These are phyloP conservation scores for Podila clonocystis DNA, from an alignment of 192 early-diverging fungal species.

Conservation along the genomic window DNA sequence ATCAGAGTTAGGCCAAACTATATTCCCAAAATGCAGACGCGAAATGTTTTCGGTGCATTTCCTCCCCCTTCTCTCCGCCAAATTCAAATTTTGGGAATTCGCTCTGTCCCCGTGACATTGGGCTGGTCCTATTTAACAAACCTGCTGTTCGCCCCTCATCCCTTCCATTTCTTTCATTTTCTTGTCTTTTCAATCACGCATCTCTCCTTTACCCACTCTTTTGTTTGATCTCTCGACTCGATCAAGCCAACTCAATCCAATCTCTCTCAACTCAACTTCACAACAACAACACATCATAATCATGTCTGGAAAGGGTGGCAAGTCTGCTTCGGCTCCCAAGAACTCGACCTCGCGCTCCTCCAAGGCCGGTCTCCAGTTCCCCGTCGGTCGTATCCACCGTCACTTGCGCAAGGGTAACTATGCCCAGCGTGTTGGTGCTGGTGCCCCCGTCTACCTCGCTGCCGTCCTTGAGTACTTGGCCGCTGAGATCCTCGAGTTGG, in stretches of 20 bases:
- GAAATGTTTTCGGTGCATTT: too few species aligned
- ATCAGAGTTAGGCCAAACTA: too few species aligned
- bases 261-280: conserved; percentile 8
- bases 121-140: too few species aligned
- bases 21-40: too few species aligned
- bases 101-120: too few species aligned
- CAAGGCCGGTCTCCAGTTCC: conserved; percentile 96
- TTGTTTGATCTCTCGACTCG: conserved; percentile 1
- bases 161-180: too few species aligned
- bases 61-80: too few species aligned
- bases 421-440: conserved; percentile 91
- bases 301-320: conserved; percentile 76
- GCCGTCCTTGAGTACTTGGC: conserved; percentile 96
- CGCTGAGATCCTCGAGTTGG: conserved; percentile 96
- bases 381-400: conserved; percentile 97
- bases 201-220: too few species aligned
- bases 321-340: conserved; percentile 70
- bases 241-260: neutral
- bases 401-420: conserved; percentile 94
- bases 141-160: too few species aligned
- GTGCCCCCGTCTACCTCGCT: conserved; percentile 94
- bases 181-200: too few species aligned
- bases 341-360: conserved; percentile 77
- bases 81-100: too few species aligned
- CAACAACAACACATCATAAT: conserved; percentile 31